Evolutionary conservation across 441 rosid genomes (phyloP).

Genomic region (Populus hybrid): DNA sequence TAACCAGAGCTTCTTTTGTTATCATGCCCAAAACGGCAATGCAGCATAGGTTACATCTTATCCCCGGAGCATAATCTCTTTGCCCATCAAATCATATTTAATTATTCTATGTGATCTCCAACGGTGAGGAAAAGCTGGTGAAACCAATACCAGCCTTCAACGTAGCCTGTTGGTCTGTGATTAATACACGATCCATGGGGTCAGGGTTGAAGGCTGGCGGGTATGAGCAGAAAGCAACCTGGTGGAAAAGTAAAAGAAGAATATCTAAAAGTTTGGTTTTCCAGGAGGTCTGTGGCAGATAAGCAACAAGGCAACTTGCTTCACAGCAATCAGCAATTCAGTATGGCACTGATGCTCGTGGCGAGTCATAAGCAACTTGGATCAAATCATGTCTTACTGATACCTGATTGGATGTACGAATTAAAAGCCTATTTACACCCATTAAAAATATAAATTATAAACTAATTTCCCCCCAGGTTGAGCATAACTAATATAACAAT

Average conservation of each 20-base stretch:
- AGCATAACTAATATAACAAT: conserved; percentile 12
- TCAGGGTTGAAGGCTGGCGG: background rate
- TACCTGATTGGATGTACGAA: background rate
- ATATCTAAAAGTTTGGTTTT: background rate
- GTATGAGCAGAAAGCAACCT: background rate
- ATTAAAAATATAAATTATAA: background rate
- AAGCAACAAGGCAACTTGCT: too few relatives aligned
- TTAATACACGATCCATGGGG: background rate
- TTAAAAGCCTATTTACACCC: background rate
- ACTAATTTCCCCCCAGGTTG: background rate
- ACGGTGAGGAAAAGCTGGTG: too few relatives aligned
- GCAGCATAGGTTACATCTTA: too few relatives aligned
- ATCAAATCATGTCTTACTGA: background rate
- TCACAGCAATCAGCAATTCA: background rate
- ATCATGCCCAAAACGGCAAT: too few relatives aligned
- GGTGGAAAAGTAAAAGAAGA: background rate
- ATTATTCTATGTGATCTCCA: too few relatives aligned
- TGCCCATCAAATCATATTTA: too few relatives aligned
- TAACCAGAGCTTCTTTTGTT: too few relatives aligned
- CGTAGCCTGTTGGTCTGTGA: background rate
- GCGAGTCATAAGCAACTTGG: background rate
- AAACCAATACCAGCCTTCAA: background rate
- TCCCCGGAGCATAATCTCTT: too few relatives aligned
- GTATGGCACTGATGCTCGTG: background rate
- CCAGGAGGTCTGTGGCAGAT: background rate